Percentiles rank a stretch among this genome's conserved stretches.
These are phyloP conservation scores for Cyclotella choctawhatcheeana DNA, from an alignment of 108 stramenopile genomes.

Conservation along the genomic window DNA sequence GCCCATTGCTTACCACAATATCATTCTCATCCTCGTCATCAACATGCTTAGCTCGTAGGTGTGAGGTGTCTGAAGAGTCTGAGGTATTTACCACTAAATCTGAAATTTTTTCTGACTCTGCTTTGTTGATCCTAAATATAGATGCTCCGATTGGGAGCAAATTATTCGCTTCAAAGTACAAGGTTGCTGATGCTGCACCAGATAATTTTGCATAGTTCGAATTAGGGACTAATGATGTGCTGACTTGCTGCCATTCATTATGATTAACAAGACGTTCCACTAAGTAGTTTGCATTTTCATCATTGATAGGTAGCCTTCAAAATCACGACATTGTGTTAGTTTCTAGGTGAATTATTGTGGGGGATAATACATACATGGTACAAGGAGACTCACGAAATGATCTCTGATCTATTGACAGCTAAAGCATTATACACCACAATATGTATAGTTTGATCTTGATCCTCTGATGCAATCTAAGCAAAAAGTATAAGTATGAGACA, in stretches of 20 bases:
- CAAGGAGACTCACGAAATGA: too few species aligned
- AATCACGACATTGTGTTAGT: too few species aligned
- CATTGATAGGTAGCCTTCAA: constrained; percentile 82
- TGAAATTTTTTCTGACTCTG: not conserved
- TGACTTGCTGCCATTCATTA: constrained; percentile 28
- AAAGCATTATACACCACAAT: constrained; percentile 90
- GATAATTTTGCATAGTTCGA: constrained; percentile 32
- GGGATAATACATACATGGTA: too few species aligned
- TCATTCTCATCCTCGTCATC: not conserved
- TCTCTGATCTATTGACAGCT: constrained; percentile 47
- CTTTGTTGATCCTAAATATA: constrained; percentile 42
- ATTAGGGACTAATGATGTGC: constrained; percentile 31
- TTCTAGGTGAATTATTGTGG: too few species aligned
- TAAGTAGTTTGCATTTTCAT: constrained; percentile 13
- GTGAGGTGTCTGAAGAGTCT: too few species aligned
- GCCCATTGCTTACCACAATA: constrained; percentile 7
- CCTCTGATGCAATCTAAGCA: constrained; percentile 16
- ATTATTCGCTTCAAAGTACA: constrained; percentile 46
- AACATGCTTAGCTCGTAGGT: constrained; percentile 3
- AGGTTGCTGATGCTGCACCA: constrained; percentile 20
- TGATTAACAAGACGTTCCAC: constrained; percentile 37
- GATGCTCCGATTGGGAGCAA: constrained; percentile 53
- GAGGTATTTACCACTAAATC: constrained; percentile 3
- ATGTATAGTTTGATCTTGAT: constrained; percentile 45
- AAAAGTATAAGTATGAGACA: not conserved